Conservation (phyloP, 179 eudicot species). For the Pouteria campechiana region DNA sequence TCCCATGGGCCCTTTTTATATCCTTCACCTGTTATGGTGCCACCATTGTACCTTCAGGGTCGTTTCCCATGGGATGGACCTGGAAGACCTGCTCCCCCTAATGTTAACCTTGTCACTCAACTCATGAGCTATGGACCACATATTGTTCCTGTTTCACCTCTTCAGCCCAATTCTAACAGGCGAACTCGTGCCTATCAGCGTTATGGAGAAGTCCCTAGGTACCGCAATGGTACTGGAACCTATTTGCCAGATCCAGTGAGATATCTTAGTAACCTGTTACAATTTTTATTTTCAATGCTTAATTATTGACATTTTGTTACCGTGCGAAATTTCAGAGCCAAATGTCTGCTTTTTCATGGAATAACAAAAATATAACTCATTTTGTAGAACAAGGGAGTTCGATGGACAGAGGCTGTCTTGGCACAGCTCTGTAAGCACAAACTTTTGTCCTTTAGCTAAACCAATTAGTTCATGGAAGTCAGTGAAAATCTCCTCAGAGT, state of each 20-base stretch:
- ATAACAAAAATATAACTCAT: no score
- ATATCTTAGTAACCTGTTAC: neutral
- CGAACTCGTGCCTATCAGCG: slow-evolving; percentile 42
- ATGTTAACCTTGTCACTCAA: slow-evolving; percentile 46
- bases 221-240: slow-evolving; percentile 89
- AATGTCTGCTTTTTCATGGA: no score
- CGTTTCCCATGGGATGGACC: slow-evolving; percentile 60
- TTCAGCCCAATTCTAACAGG: slow-evolving; percentile 39
- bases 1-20: slow-evolving; percentile 20
- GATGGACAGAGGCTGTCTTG: no score
- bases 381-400: no score
- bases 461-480: no score
- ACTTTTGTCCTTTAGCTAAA: no score
- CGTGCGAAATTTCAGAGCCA: no score
- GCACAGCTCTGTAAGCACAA: no score
- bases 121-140: slow-evolving; percentile 52
- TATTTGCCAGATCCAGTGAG: slow-evolving; percentile 85
- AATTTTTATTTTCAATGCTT: neutral
- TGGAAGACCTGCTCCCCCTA: slow-evolving; percentile 48
- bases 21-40: slow-evolving; percentile 52
- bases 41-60: slow-evolving; percentile 64
- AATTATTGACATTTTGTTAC: no score
- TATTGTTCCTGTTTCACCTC: slow-evolving; percentile 51
- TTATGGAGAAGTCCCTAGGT: slow-evolving; percentile 54
- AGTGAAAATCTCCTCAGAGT: no score